Conservation (phyloP, 345 rosid species). For the Brassica carinata region DNA sequence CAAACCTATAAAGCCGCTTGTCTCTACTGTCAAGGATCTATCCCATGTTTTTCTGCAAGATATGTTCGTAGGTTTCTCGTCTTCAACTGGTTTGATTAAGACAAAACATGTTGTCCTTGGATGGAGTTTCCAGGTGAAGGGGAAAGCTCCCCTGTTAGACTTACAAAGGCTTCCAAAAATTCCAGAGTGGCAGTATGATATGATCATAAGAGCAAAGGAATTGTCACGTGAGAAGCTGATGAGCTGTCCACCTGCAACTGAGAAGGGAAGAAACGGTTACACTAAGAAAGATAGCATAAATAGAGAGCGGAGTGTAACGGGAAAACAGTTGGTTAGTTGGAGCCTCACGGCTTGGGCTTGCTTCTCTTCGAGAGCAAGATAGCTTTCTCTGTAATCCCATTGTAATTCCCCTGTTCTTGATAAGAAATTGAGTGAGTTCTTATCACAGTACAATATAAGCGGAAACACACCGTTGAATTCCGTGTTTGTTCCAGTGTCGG, state of each 20-base stretch:
- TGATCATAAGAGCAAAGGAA: too few species aligned
- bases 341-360: background rate
- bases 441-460: too few species aligned
- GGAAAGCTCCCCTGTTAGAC: background rate
- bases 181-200: background rate
- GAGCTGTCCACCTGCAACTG: too few species aligned
- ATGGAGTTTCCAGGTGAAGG: background rate
- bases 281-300: background rate
- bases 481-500: background rate
- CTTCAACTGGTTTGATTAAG: background rate
- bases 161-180: background rate
- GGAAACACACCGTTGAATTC: background rate
- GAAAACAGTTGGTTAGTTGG: background rate
- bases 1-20: background rate
- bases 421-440: too few species aligned
- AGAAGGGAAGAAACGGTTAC: background rate
- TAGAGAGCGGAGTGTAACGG: background rate
- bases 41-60: conserved; percentile 30
- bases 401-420: too few species aligned
- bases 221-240: too few species aligned
- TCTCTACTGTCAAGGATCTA: background rate
- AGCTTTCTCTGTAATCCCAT: too few species aligned
- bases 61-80: conserved; percentile 3
- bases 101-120: conserved; percentile 1
- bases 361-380: too few species aligned